Conservation (phyloP, 192 early-diverging fungal species). For the Linderina pennispora region DNA sequence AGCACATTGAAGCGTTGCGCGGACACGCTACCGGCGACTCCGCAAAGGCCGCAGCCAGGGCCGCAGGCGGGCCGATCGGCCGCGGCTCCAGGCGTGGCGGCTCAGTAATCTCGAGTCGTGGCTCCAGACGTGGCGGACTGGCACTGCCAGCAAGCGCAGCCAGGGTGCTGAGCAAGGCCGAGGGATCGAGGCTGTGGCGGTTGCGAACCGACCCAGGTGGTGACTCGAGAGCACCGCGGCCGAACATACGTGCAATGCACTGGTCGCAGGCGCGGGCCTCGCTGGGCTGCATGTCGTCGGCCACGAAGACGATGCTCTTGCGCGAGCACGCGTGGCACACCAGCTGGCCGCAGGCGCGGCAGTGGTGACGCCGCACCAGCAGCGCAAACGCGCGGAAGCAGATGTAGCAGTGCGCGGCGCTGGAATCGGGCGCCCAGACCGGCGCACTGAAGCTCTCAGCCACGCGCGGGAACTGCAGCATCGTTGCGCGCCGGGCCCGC, state of each 20-base stretch:
- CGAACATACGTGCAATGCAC: conserved; percentile 45
- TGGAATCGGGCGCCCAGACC: conserved; percentile 70
- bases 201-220: conserved; percentile 35
- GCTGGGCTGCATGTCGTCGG: conserved; percentile 16
- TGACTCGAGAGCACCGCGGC: conserved; percentile 41
- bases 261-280: conserved; percentile 49
- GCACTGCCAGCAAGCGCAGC: conserved; percentile 23
- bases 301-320: conserved; percentile 49
- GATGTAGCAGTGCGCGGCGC: conserved; percentile 59
- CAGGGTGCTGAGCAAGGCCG: conserved; percentile 31
- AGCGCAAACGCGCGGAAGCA: conserved; percentile 65
- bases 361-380: conserved; percentile 69
- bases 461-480: conserved; percentile 53
- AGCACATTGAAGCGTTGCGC: too few species aligned
- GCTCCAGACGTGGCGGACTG: too few species aligned
- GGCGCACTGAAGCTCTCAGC: conserved; percentile 64
- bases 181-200: conserved; percentile 43
- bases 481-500: conserved; percentile 42
- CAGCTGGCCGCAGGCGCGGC: conserved; percentile 72
- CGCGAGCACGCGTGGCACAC: conserved; percentile 70
- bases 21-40: too few species aligned
- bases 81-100: too few species aligned
- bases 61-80: too few species aligned
- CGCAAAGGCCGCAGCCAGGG: too few species aligned
- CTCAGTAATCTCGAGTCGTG: too few species aligned